phyloP scores from a whole-genome alignment of 805 yeast genomes.

The Nakazawaea ernobii region DNA sequence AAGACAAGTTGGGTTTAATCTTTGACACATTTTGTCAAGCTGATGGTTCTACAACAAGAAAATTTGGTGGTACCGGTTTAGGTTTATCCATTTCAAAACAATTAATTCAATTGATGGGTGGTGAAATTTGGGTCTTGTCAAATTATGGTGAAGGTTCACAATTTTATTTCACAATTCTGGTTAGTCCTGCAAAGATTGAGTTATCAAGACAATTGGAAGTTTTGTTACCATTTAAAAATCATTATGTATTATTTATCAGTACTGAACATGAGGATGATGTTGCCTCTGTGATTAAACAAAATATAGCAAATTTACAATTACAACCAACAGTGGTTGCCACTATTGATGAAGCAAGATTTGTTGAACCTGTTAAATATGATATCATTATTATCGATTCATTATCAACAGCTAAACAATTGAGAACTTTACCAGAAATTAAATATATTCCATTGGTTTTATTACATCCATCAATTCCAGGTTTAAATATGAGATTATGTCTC shows the following conservation, averaged over 20 bases:
- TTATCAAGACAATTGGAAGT: slow-evolving; percentile 62
- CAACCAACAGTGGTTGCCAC: slow-evolving; percentile 55
- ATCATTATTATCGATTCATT: slow-evolving; percentile 79
- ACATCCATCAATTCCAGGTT: slow-evolving; percentile 68
- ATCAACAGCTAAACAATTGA: slow-evolving; percentile 63
- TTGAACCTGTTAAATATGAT: slow-evolving; percentile 60
- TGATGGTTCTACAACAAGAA: slow-evolving; percentile 88
- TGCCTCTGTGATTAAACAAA: slow-evolving; percentile 42
- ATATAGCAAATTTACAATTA: slow-evolving; percentile 50
- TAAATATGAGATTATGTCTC: slow-evolving; percentile 75
- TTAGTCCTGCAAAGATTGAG: slow-evolving; percentile 63
- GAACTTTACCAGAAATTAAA: slow-evolving; percentile 71
- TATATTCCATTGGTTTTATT: slow-evolving; percentile 79
- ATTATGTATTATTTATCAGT: slow-evolving; percentile 64
- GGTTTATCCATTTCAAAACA: slow-evolving; percentile 86
- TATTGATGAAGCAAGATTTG: slow-evolving; percentile 51
- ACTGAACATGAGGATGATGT: slow-evolving; percentile 52
- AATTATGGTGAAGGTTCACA: slow-evolving; percentile 76
- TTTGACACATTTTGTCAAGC: slow-evolving; percentile 92
- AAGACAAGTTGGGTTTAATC: slow-evolving; percentile 77
- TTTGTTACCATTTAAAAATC: slow-evolving; percentile 65
- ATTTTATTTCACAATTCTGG: slow-evolving; percentile 75
- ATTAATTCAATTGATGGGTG: slow-evolving; percentile 86
- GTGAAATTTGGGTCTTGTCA: slow-evolving; percentile 88
- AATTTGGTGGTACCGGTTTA: slow-evolving; percentile 90